Conservation (phyloP, 192 early-diverging fungal genomes). For the Mortierella antarctica region DNA sequence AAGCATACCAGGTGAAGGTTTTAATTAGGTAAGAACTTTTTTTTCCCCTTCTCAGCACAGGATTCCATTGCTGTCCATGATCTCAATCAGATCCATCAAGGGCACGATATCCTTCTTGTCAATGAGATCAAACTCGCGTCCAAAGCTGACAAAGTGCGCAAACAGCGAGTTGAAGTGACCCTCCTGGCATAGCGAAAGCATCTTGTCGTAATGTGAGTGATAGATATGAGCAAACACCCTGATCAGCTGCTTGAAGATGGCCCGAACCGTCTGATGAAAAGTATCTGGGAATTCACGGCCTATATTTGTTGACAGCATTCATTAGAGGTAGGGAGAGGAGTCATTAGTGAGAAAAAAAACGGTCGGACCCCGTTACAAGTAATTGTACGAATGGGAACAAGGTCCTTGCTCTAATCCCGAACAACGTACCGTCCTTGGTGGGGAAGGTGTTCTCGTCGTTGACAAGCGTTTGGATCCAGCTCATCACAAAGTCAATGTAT, state of each 20-base stretch:
- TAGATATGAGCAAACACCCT: slow-evolving; percentile 97
- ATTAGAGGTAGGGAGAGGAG: too few species aligned
- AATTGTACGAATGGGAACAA: neutral
- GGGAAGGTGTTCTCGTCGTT: slow-evolving; percentile 95
- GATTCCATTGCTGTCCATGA: slow-evolving; percentile 53
- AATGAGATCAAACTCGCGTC: slow-evolving; percentile 91
- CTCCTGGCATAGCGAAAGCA: slow-evolving; percentile 85
- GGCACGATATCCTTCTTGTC: slow-evolving; percentile 92
- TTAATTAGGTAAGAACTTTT: too few species aligned
- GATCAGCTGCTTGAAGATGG: slow-evolving; percentile 88
- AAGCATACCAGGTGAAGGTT: too few species aligned
- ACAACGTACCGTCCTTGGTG: slow-evolving; percentile 81
- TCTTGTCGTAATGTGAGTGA: slow-evolving; percentile 87
- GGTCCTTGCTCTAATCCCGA: neutral
- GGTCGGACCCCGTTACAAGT: too few species aligned
- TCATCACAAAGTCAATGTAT: slow-evolving; percentile 94
- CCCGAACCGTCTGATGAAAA: slow-evolving; percentile 72
- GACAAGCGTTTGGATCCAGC: slow-evolving; percentile 85
- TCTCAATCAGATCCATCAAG: slow-evolving; percentile 81
- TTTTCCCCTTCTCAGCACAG: slow-evolving; percentile 46
- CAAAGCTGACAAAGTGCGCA: slow-evolving; percentile 95
- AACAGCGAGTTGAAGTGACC: slow-evolving; percentile 96
- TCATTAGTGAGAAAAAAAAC: too few species aligned
- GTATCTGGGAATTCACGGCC: slow-evolving; percentile 89
- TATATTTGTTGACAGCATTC: slow-evolving; percentile 6